A percentile compares a stretch with the other conserved stretches of the same genome.
phyloP scores from a whole-genome alignment of 176 grass and related monocot species.

The Oryza brachyantha region DNA sequence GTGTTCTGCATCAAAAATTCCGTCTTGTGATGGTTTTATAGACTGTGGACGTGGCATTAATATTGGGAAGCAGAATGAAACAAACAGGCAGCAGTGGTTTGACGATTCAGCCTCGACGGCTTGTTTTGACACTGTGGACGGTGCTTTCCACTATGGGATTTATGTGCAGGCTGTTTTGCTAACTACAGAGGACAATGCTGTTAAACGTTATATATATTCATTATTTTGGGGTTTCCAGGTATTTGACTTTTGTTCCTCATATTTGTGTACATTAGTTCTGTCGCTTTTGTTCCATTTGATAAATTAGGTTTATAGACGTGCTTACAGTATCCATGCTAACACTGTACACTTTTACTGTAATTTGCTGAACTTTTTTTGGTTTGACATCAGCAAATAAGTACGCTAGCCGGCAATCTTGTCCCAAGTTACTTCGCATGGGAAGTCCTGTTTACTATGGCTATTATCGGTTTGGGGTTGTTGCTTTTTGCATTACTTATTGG shows the following conservation, averaged over 20 bases:
- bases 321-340: slow-evolving; percentile 5
- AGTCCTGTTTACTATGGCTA: slow-evolving; percentile 96
- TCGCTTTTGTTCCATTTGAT: slow-evolving; percentile 12
- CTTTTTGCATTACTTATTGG: slow-evolving; percentile 93
- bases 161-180: slow-evolving; percentile 74
- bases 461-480: slow-evolving; percentile 82
- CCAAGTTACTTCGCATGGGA: slow-evolving; percentile 96
- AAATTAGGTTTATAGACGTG: slow-evolving; percentile 12
- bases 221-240: slow-evolving; percentile 99
- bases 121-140: slow-evolving; percentile 46
- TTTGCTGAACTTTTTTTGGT: neutral
- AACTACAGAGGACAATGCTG: slow-evolving; percentile 55
- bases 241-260: slow-evolving; percentile 10
- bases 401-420: slow-evolving; percentile 79
- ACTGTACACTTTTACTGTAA: neutral
- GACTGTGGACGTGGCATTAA: slow-evolving; percentile 57
- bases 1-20: slow-evolving; percentile 41
- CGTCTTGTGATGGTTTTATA: slow-evolving; percentile 49
- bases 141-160: slow-evolving; percentile 79
- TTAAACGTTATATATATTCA: slow-evolving; percentile 85
- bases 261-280: neutral
- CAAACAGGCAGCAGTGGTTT: slow-evolving; percentile 43
- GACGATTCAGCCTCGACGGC: slow-evolving; percentile 41
- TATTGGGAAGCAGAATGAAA: neutral
- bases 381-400: slow-evolving; percentile 88